Evolutionary conservation across 257 asterid genomes (phyloP).

Genomic region (Solanum pimpinellifolium): DNA sequence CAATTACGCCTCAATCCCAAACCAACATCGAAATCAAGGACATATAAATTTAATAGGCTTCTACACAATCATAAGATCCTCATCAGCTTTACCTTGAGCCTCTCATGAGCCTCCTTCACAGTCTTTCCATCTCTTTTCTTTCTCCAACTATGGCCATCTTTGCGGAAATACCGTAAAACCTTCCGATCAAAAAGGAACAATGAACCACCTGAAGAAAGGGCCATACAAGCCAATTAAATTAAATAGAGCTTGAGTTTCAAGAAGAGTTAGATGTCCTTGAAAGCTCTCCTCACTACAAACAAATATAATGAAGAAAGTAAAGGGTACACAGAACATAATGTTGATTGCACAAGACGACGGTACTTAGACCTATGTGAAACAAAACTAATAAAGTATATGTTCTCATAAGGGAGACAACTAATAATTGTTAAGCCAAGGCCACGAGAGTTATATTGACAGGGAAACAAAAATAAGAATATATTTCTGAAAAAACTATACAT

Average conservation of each 20-base stretch:
- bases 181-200: constrained; percentile 92
- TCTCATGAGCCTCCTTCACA: constrained; percentile 93
- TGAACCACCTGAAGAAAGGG: constrained; percentile 57
- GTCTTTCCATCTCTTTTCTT: constrained; percentile 93
- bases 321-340: background rate
- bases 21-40: background rate
- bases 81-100: constrained; percentile 57
- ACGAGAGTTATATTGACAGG: background rate
- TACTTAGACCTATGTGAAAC: background rate
- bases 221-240: constrained; percentile 1
- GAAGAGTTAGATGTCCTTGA: background rate
- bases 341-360: background rate
- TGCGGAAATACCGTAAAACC: constrained; percentile 77
- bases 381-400: background rate
- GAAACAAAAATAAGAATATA: background rate
- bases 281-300: background rate
- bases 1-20: background rate
- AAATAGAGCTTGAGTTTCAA: background rate
- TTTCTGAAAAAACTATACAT: background rate
- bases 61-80: background rate
- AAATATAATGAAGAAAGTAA: background rate
- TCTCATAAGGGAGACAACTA: background rate
- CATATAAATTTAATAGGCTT: background rate
- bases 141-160: constrained; percentile 96
- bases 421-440: background rate